These are phyloP conservation scores for Phaeolepiota aurea DNA, from an alignment of 768 basidiomycete species.

Conservation along the genomic window DNA sequence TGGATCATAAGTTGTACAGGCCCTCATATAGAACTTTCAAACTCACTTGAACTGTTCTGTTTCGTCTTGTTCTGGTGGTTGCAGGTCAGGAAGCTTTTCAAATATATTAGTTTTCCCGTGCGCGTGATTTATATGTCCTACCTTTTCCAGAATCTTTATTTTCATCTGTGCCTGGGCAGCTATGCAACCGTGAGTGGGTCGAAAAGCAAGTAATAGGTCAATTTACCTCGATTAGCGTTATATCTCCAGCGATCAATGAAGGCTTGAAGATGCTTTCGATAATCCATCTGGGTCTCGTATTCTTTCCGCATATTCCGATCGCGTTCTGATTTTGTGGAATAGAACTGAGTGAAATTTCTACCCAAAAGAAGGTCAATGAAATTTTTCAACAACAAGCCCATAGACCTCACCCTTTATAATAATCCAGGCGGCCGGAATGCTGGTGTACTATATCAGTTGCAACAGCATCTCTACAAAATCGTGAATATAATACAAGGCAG, in stretches of 20 bases:
- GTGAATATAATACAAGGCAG: background rate
- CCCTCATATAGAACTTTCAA: background rate
- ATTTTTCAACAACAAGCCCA: background rate
- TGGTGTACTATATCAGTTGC: conserved; percentile 99
- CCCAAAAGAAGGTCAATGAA: conserved; percentile 5
- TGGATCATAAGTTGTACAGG: background rate
- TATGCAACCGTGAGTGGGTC: conserved; percentile 14
- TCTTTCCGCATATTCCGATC: conserved; percentile 88
- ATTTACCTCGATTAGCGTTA: conserved; percentile 80
- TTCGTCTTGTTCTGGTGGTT: conserved; percentile 90
- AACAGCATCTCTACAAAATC: conserved; percentile 65
- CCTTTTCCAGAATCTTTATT: conserved; percentile 74
- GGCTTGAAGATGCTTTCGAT: conserved; percentile 90
- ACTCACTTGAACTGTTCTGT: conserved; percentile 83
- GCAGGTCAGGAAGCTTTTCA: conserved; percentile 75
- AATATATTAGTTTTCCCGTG: background rate
- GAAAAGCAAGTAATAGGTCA: background rate
- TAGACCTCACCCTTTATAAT: conserved; percentile 86
- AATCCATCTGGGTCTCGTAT: conserved; percentile 94
- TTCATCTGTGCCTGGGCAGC: conserved; percentile 83
- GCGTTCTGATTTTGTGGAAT: conserved; percentile 95
- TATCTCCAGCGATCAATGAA: conserved; percentile 99
- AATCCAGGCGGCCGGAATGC: conserved; percentile 87
- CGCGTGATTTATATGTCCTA: no score
- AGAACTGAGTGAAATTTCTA: conserved; percentile 97